Base-by-base conservation (phyloP, 306 rosid genomes). In the Ceratonia siliqua region DNA sequence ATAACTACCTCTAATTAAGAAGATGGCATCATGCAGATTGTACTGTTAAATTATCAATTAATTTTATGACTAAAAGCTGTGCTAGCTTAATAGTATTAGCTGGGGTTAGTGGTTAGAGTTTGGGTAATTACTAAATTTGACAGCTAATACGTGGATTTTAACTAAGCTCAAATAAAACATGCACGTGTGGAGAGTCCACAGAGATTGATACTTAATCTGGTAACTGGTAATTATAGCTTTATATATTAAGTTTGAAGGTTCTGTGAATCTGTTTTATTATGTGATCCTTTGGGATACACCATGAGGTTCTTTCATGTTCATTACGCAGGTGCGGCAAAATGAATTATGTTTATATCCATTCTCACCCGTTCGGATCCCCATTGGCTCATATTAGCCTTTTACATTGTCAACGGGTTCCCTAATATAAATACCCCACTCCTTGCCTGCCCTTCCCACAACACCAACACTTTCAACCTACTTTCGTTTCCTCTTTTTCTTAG, bases 211-310 rank as follows among this genome's bases (percentile, higher is more conserved):
- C 2, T 12, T 18, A 3, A 5, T 6, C 3, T n/a, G 32, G 22
- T 1, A 9, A 28, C 2, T 43, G 6, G n/a, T n/a, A n/a, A n/a
- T n/a, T n/a, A n/a, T n/a, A n/a, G n/a, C n/a, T n/a, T n/a, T n/a
- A n/a, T n/a, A n/a, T n/a, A n/a, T n/a, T n/a, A n/a, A n/a, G n/a
- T n/a, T n/a, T n/a, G n/a, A n/a, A n/a, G n/a, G n/a, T n/a, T n/a
- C n/a, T n/a, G 4, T 58, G 65, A 43, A 52, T 41, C 76, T 57
- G 8, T 58, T 62, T 8, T n/a, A 76, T 8, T 2, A 18, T 2
- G 8, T 82, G 89, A 82, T 73, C 98, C 98, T 81, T 91, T 89
- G 88, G 84, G 90, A 80, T 66, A 59, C 76, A 71, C 85, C 83
- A 89, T 13, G 84, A 72, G 96, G 63, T 42, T 49, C 78, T 80